Base-by-base conservation (phyloP, 2,329 filamentous ascomycete species). In the Aspergillus melleus region DNA sequence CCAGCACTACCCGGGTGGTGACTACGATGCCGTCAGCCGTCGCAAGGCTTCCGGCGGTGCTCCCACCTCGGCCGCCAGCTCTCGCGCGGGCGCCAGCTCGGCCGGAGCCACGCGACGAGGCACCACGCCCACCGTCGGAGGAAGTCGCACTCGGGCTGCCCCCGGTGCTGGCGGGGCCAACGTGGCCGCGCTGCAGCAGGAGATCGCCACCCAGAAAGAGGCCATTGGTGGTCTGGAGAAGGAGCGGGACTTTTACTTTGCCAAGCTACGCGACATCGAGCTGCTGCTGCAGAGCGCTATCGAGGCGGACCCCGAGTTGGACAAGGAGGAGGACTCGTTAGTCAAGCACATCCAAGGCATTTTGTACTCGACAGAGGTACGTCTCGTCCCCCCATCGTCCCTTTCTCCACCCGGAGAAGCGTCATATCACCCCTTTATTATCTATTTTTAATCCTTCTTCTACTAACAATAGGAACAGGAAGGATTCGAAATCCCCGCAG, bases 191-290 rank as follows among this genome's bases (percentile, higher is more conserved):
- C 80, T 99, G 68, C 86, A 91, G 74, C 85, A 90, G 73, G 95
- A 98, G 83, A 95, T 96, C 74, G 84, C 85, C 47, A 90, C 90
- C 29, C 84, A 98, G 68, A 96, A 96, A 84, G 94, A 98, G 81
- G 96, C 92, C 0, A 94, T 99, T n/a, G 84, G 87, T 12, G 95
- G 95, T 1, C 83, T 99, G 47, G 95, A 99, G 83, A 89, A 95
- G 70, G 95, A 99, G 82, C 86, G 95, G 53, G 95, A 99, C 77
- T 99, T 99, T 76, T 99, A 99, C 83, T 99, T 99, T 79, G 96
- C 91, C 84, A 99, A 99, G 83, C 84, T 99, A 65, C 86, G 95
- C 61, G 95, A 99, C 74, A 99, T 99, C 69, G 95, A 99, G 80
- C 82, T 99, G 66, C 81, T 99, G 70, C 86, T 99, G 57, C 95